Evolutionary conservation across 202 grass and related monocot genomes (phyloP).

Genomic region (Zoysia matrella): DNA sequence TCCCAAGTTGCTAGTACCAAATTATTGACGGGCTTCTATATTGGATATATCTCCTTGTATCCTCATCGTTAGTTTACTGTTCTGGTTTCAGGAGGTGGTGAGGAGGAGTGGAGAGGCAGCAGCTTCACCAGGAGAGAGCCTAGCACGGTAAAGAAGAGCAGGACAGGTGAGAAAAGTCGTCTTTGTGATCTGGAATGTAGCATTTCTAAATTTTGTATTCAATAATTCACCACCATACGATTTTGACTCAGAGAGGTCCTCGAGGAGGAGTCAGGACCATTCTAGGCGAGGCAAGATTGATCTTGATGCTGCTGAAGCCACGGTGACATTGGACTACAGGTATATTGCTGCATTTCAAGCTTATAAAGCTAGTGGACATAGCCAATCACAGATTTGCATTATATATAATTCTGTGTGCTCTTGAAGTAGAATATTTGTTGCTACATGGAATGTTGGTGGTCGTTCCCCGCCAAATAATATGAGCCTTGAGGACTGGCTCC

Average conservation of each 20-base stretch:
- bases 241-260: constrained; percentile 60
- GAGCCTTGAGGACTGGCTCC: constrained; percentile 97
- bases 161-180: constrained; percentile 61
- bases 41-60: background rate
- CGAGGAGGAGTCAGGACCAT: constrained; percentile 66
- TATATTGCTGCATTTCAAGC: constrained; percentile 37
- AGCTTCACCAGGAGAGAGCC: constrained; percentile 81
- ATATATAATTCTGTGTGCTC: constrained; percentile 25
- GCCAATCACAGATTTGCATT: background rate
- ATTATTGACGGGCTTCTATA: constrained; percentile 24
- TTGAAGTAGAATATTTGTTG: constrained; percentile 87
- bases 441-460: constrained; percentile 99
- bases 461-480: constrained; percentile 77
- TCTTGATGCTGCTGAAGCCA: constrained; percentile 89
- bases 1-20: background rate
- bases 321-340: constrained; percentile 91
- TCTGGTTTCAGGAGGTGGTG: constrained; percentile 58
- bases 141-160: constrained; percentile 90
- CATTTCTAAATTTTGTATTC: constrained; percentile 38
- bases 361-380: background rate
- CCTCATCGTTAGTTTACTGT: constrained; percentile 13
- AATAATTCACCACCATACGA: constrained; percentile 14
- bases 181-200: background rate
- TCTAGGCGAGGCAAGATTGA: constrained; percentile 90
- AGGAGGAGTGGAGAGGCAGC: constrained; percentile 83